Evolutionary conservation across 108 stramenopile genomes (phyloP).

Genomic region (Skeletonema potamos): DNA sequence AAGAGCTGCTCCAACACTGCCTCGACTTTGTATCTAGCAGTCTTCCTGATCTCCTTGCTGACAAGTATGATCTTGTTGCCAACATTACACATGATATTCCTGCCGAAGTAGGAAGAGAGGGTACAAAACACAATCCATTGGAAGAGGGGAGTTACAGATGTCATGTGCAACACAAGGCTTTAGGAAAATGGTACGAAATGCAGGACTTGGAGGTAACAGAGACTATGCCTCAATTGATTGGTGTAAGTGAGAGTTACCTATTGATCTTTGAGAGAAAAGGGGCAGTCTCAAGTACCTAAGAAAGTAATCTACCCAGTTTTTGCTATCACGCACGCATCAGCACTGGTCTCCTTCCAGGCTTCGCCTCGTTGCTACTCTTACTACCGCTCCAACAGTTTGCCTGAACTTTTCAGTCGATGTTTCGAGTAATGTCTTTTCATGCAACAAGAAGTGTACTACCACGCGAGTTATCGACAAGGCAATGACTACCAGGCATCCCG

Average conservation of each 20-base stretch:
- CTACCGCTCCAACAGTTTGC: too few relatives aligned
- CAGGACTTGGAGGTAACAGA: slow-evolving; percentile 94
- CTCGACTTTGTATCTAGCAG: slow-evolving; percentile 71
- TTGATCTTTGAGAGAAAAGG: slow-evolving; percentile 87
- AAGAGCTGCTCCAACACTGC: slow-evolving; percentile 70
- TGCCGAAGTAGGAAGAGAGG: slow-evolving; percentile 81
- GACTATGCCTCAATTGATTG: slow-evolving; percentile 96
- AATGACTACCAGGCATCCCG: too few relatives aligned
- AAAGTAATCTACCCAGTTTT: too few relatives aligned
- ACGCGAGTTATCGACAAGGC: too few relatives aligned
- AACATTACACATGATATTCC: slow-evolving; percentile 93
- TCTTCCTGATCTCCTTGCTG: slow-evolving; percentile 70
- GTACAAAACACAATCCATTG: slow-evolving; percentile 69
- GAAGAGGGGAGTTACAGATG: slow-evolving; percentile 90
- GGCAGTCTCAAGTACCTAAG: not conserved
- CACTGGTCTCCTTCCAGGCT: too few relatives aligned
- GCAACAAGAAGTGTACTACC: too few relatives aligned
- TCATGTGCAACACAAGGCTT: slow-evolving; percentile 86
- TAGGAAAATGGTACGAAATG: slow-evolving; percentile 96
- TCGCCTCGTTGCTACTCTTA: too few relatives aligned
- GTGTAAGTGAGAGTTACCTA: slow-evolving; percentile 92
- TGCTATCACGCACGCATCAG: too few relatives aligned
- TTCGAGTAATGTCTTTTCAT: too few relatives aligned
- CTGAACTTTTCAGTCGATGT: too few relatives aligned
- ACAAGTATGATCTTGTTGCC: slow-evolving; percentile 97